Evolutionary conservation across 164 flowering plant genomes (phyloP).

Genomic region (Pachysandra terminalis): DNA sequence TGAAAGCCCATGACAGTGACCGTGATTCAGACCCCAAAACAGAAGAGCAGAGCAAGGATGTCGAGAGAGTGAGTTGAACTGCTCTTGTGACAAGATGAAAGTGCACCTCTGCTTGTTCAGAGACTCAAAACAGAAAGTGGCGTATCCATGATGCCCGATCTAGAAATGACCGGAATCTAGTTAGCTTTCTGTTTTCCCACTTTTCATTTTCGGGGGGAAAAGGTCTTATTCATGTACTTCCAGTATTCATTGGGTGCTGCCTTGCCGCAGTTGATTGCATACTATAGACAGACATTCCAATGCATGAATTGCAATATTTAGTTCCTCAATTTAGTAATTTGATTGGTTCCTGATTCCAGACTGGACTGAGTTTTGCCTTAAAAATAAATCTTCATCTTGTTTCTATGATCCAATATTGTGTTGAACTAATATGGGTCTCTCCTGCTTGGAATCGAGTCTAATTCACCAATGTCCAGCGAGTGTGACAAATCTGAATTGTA

Average conservation of each 20-base stretch:
- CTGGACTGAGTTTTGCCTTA: too few species aligned
- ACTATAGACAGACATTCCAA: not conserved
- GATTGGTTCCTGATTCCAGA: too few species aligned
- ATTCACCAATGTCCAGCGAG: too few species aligned
- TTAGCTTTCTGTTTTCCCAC: conserved; percentile 3
- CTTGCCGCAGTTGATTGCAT: not conserved
- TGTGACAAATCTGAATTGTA: too few species aligned
- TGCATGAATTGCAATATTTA: not conserved
- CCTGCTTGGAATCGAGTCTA: too few species aligned
- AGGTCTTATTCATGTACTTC: not conserved
- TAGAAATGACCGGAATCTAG: not conserved
- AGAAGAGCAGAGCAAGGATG: conserved; percentile 19
- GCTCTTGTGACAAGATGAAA: conserved; percentile 13
- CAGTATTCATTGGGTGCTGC: conserved; percentile 6
- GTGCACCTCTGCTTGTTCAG: too few species aligned
- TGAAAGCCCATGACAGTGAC: conserved; percentile 37
- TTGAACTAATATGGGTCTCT: too few species aligned
- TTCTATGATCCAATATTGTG: too few species aligned
- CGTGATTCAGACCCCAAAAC: conserved; percentile 26
- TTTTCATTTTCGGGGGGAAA: not conserved
- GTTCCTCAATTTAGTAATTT: too few species aligned
- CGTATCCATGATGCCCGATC: not conserved
- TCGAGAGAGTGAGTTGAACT: conserved; percentile 17
- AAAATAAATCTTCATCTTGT: too few species aligned
- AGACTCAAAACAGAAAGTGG: too few species aligned